Percentiles rank a stretch among this genome's conserved stretches.
These are phyloP conservation scores for Debaryomycetaceae sp. DNA, from an alignment of 1,139 yeast species.

Conservation along the genomic window DNA sequence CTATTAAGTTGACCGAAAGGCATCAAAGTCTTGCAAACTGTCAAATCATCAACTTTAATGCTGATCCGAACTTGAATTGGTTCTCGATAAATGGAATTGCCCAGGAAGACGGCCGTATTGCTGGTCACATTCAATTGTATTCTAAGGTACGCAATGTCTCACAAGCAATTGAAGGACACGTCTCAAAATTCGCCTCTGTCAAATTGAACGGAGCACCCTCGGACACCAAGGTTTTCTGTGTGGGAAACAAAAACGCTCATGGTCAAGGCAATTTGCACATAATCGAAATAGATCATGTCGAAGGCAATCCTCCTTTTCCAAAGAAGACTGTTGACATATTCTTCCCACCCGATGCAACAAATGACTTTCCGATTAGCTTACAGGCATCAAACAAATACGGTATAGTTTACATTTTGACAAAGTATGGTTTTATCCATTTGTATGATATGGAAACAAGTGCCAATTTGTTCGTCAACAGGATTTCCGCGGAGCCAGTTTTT, in stretches of 20 bases:
- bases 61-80: constrained; percentile 84
- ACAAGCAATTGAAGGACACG: constrained; percentile 98
- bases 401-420: constrained; percentile 82
- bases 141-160: constrained; percentile 87
- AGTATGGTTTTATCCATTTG: constrained; percentile 93
- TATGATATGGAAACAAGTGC: constrained; percentile 92
- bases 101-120: constrained; percentile 91
- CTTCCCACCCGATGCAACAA: constrained; percentile 95
- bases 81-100: constrained; percentile 93
- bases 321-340: constrained; percentile 91
- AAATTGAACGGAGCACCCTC: constrained; percentile 68
- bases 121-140: constrained; percentile 92
- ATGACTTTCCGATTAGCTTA: constrained; percentile 94
- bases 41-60: constrained; percentile 88
- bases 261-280: constrained; percentile 88
- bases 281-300: constrained; percentile 93
- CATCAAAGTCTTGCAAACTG: constrained; percentile 76
- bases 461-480: constrained; percentile 92
- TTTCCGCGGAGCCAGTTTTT: constrained; percentile 94
- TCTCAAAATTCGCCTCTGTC: constrained; percentile 80
- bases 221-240: constrained; percentile 86
- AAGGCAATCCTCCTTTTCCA: constrained; percentile 77
- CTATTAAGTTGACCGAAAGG: constrained; percentile 75
- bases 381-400: constrained; percentile 87
- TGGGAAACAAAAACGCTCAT: constrained; percentile 81